Conservation (phyloP, 139 green algal genomes). For the Tetradesmus lagerheimii region DNA sequence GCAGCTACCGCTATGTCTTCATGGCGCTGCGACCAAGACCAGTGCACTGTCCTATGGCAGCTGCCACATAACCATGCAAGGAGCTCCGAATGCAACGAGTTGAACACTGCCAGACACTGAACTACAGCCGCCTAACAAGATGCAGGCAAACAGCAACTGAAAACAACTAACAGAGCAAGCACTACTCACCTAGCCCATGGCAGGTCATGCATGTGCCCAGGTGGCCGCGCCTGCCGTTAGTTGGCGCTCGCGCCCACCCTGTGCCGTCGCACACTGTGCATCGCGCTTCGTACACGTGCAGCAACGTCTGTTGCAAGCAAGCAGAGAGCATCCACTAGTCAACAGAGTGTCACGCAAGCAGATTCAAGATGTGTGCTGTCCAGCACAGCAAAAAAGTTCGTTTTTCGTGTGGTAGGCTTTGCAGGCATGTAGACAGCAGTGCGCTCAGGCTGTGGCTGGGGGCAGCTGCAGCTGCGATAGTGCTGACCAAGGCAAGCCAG, state of each 20-base stretch:
- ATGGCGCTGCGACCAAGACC: too few relatives aligned
- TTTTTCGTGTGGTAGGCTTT: too few relatives aligned
- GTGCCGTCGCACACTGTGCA: conserved; percentile 39
- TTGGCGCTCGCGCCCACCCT: conserved; percentile 19
- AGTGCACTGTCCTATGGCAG: too few relatives aligned
- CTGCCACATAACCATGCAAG: background rate
- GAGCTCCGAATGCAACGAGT: background rate
- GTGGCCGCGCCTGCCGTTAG: conserved; percentile 28
- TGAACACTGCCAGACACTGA: too few relatives aligned
- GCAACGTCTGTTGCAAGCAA: conserved; percentile 24
- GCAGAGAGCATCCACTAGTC: background rate
- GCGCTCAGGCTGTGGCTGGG: background rate
- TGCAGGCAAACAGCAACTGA: background rate
- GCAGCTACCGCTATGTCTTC: too few relatives aligned
- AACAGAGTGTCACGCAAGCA: too few relatives aligned
- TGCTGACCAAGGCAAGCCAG: background rate
- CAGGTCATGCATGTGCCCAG: conserved; percentile 41
- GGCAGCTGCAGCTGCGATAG: background rate
- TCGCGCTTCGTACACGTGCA: conserved; percentile 44
- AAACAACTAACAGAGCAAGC: too few relatives aligned
- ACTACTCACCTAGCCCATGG: conserved; percentile 44
- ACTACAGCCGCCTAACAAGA: too few relatives aligned
- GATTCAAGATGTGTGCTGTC: too few relatives aligned
- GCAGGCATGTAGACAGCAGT: too few relatives aligned
- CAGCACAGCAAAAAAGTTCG: too few relatives aligned